Base-by-base conservation (phyloP, 2,329 filamentous ascomycete genomes). In the Leptographium radiaticola region DNA sequence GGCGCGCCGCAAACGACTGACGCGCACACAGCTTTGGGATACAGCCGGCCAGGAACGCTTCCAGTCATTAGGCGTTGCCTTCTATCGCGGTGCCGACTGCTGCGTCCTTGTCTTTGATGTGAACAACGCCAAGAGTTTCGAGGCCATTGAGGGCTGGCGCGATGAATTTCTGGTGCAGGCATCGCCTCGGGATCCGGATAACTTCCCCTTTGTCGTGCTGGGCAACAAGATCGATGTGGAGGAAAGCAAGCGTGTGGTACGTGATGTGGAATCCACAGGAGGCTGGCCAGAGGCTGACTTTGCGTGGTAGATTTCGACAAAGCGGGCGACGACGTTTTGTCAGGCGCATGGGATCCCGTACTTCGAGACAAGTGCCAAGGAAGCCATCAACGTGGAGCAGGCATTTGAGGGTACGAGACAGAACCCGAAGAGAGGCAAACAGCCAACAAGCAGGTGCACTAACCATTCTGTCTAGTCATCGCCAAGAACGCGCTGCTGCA, bases 191-290 rank as follows among this genome's bases (percentile, higher is more conserved):
- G 93, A 98, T 63, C 93, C 93, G 2, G 90, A 96, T 68, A 95
- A 87, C 70, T 98, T 98, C 69, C 93, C 93, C 50, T 98, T 98
- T 67, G 93, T 96, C 56, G 93, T 98, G 42, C 81, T 98, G 56
- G 93, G 93, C 55, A 98, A 98, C 79, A 98, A 98, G 79, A 95
- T 98, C 64, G 93, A 98, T 73, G 85, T 96, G 47, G 93, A 96
- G 68, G 93, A 97, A 73, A 95, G 86, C 76, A 96, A 96, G 78
- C 81, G 93, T 68, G 89, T 93, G 76, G 86, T 87, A 67, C 62
- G 78, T 69, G 34, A 16, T 34, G 18, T 18, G 47, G 6, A 9
- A 9, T 2, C 25, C 38, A 10, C 15, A 39, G 12, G 30, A 25
- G 33, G 11, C 25, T 43, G 25, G n/a, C 34, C 18, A 15, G 42